Percentiles rank a stretch among this genome's conserved stretches.
Conservation (phyloP, 495 filamentous ascomycete species). For the Penicillium cosmopolitanum region DNA sequence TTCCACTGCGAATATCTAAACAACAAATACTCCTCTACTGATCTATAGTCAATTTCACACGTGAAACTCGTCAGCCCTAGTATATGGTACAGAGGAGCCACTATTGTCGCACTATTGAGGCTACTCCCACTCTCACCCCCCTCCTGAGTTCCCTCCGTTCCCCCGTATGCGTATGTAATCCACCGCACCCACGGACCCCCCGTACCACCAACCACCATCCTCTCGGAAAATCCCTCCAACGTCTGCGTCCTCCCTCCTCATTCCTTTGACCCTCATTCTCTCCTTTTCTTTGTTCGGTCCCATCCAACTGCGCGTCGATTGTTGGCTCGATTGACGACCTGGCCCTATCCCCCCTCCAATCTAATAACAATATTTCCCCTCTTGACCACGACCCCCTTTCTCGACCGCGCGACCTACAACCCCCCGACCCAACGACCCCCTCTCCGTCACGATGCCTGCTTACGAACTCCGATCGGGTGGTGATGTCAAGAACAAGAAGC, state of each 20-base stretch:
- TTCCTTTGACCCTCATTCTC: slow-evolving; percentile 30
- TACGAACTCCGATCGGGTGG: slow-evolving; percentile 62
- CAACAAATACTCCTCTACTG: not conserved
- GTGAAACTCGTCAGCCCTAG: not conserved
- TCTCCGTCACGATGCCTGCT: slow-evolving; percentile 44
- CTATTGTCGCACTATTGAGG: slow-evolving; percentile 17
- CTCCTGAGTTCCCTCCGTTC: not conserved
- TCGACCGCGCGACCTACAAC: slow-evolving; percentile 14
- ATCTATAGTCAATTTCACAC: not conserved
- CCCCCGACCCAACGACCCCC: slow-evolving; percentile 8
- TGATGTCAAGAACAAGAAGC: slow-evolving; percentile 93
- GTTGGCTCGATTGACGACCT: slow-evolving; percentile 6
- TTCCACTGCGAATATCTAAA: not conserved
- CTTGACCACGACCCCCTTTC: slow-evolving; percentile 11
- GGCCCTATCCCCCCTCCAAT: slow-evolving; percentile 7
- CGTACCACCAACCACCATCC: slow-evolving; percentile 14
- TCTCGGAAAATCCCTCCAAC: slow-evolving; percentile 30
- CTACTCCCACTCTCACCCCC: not conserved
- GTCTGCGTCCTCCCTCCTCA: slow-evolving; percentile 13
- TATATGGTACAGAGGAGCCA: slow-evolving; percentile 1
- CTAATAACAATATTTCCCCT: slow-evolving; percentile 13
- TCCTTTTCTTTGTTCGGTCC: slow-evolving; percentile 23
- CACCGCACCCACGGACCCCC: not conserved
- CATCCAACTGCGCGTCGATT: slow-evolving; percentile 13
- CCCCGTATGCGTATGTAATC: not conserved